Conservation (phyloP, 495 filamentous ascomycete species). For the Xanthoparmelia taractica region DNA sequence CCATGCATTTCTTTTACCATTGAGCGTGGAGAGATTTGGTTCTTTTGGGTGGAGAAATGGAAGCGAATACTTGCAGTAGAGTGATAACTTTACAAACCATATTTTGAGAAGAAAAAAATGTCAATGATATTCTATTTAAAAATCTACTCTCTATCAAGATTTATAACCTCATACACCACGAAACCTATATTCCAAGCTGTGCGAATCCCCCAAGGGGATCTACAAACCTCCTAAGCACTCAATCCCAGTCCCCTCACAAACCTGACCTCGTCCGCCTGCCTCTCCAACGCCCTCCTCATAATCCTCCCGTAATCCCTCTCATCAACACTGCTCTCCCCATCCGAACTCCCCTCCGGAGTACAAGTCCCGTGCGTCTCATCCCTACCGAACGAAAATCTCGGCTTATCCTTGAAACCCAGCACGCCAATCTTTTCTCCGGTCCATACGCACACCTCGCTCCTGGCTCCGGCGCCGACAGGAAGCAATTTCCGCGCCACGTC, state of each 20-base stretch:
- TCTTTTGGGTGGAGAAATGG: too few relatives aligned
- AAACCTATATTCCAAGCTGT: neutral
- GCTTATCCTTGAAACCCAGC: constrained; percentile 45
- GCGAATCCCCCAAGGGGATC: too few relatives aligned
- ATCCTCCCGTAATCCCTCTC: constrained; percentile 54
- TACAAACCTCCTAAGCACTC: too few relatives aligned
- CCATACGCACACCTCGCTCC: constrained; percentile 68
- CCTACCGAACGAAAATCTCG: constrained; percentile 39
- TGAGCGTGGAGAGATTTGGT: too few relatives aligned
- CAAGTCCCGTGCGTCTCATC: constrained; percentile 37
- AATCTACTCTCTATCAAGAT: neutral
- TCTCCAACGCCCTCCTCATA: constrained; percentile 69
- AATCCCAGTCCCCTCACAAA: constrained; percentile 65
- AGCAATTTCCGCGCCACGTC: constrained; percentile 68
- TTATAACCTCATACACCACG: neutral
- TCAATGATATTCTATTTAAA: too few relatives aligned
- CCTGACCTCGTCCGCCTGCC: constrained; percentile 74
- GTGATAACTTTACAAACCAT: neutral
- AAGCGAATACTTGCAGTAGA: too few relatives aligned
- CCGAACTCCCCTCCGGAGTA: constrained; percentile 33
- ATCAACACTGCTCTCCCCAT: constrained; percentile 37
- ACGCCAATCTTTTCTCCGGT: constrained; percentile 73
- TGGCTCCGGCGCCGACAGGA: constrained; percentile 41
- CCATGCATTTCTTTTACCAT: too few relatives aligned
- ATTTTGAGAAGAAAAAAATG: neutral